Evolutionary conservation across 192 early-diverging fungal species (phyloP), one percentile per base, ranked within the genome.

Genomic region (Phycomyces nitens): DNA sequence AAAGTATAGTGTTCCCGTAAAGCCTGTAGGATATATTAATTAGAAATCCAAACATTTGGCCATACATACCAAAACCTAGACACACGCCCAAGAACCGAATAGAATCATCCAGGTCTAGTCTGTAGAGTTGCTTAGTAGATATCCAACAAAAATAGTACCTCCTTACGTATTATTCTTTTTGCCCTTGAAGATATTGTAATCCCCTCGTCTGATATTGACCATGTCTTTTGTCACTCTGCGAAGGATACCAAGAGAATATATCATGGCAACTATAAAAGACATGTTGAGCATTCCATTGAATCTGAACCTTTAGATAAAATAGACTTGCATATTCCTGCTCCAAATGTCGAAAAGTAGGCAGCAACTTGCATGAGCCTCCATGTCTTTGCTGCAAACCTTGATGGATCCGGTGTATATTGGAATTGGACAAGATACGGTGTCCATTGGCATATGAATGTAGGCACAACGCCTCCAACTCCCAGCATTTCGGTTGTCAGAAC

Each of bases 41-140:
- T 43, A 53, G 23, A 49, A 34, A 68, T 56, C 16, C n/a, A n/a
- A n/a, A n/a, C n/a, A n/a, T n/a, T n/a, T n/a, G n/a, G n/a, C n/a
- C n/a, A n/a, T n/a, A n/a, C 20, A 29, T 64, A 73, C 71, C 73
- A 52, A 75, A 75, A 15, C 73, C 73, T 53, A 75, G 49, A 51
- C 50, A 47, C 14, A 68, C 66, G 16, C 73, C 73, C 22, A 75
- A 23, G 26, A 67, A 69, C 10, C 73, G 73, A 41, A 75, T 69
- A 51, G 64, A 58, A 51, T 75, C 73, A 60, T 75, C 73, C 15
- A 75, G 22, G 39, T 70, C 60, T 21, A 68, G 55, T 9, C 73
- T 75, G 58, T 9, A 39, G 0, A 62, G 3, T 2, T 3, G 15
- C 41, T 42, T 58, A n/a, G 18, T 22, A 53, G 15, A 21, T 26